A percentile compares a stretch with the other conserved stretches of the same genome.
These are phyloP conservation scores for Xerophyta viscosa DNA, from an alignment of 106 monocot genomes.

Conservation along the genomic window DNA sequence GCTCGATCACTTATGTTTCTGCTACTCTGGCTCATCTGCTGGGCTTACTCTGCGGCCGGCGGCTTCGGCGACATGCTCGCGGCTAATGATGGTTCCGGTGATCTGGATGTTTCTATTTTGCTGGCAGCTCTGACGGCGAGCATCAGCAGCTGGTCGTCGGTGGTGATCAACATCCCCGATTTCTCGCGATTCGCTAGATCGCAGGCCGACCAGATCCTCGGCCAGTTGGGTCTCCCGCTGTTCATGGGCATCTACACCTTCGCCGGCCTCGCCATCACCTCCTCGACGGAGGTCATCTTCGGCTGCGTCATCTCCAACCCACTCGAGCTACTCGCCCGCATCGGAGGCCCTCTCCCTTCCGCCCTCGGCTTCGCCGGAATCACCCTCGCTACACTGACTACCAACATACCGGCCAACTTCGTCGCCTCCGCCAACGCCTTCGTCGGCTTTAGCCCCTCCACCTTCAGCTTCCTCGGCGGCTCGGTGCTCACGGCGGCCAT, in stretches of 20 bases:
- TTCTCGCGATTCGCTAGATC: constrained; percentile 27
- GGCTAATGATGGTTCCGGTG: too few relatives aligned
- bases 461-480: constrained; percentile 31
- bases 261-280: constrained; percentile 36
- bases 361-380: constrained; percentile 21
- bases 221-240: constrained; percentile 32
- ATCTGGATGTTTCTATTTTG: constrained; percentile 33
- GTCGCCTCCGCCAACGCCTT: constrained; percentile 43
- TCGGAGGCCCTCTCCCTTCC: constrained; percentile 8
- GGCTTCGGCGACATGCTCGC: constrained; percentile 29
- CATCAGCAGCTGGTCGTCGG: constrained; percentile 23
- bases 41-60: constrained; percentile 18
- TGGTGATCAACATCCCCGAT: constrained; percentile 42
- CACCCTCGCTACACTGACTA: constrained; percentile 26
- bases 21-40: constrained; percentile 4
- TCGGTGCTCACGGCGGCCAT: constrained; percentile 21
- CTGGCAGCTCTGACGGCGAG: constrained; percentile 40
- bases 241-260: constrained; percentile 32
- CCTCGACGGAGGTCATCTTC: constrained; percentile 32
- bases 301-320: constrained; percentile 36
- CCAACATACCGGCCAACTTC: constrained; percentile 52
- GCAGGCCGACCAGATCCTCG: constrained; percentile 31
- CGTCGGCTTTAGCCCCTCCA: constrained; percentile 25
- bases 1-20: constrained; percentile 11
- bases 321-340: constrained; percentile 21